Percentiles rank a stretch among this genome's conserved stretches.
Conservation (phyloP, 2,329 filamentous ascomycete genomes). For the Paracoccidioides lutzii region DNA sequence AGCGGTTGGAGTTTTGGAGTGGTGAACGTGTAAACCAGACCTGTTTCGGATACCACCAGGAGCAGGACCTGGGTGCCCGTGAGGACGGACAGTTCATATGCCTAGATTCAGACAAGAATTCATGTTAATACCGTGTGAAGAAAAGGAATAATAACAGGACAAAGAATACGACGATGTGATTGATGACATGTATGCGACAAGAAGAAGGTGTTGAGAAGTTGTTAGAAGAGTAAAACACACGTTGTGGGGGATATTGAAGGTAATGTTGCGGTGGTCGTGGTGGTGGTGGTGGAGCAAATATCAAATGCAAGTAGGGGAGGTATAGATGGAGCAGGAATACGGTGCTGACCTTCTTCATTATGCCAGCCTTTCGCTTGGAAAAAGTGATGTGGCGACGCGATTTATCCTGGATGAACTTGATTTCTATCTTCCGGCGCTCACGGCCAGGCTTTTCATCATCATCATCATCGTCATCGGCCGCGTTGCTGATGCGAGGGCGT, state of each 20-base stretch:
- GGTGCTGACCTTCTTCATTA: slow-evolving; percentile 94
- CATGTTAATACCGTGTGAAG: neutral
- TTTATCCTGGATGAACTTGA: slow-evolving; percentile 99
- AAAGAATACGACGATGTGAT: neutral
- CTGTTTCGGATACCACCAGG: slow-evolving; percentile 92
- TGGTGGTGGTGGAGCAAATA: neutral
- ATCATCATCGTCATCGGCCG: slow-evolving; percentile 87
- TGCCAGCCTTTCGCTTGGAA: slow-evolving; percentile 98
- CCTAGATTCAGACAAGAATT: slow-evolving; percentile 40
- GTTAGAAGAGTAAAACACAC: too few species aligned
- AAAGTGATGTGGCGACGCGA: slow-evolving; percentile 98
- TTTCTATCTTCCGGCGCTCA: slow-evolving; percentile 98
- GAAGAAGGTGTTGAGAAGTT: neutral
- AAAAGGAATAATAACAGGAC: neutral
- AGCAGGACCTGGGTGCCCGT: slow-evolving; percentile 95
- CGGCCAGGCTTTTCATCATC: slow-evolving; percentile 96
- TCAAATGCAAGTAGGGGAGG: neutral
- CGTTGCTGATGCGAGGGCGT: slow-evolving; percentile 64
- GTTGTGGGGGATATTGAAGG: neutral
- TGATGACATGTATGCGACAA: slow-evolving; percentile 3
- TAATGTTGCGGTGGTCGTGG: neutral
- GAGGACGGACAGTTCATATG: slow-evolving; percentile 92
- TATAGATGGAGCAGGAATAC: slow-evolving; percentile 1
- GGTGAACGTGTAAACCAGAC: slow-evolving; percentile 94
- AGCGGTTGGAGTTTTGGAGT: slow-evolving; percentile 96